phyloP scores from a whole-genome alignment of 805 yeast species.

The Hanseniaspora pseudoguilliermondii region DNA sequence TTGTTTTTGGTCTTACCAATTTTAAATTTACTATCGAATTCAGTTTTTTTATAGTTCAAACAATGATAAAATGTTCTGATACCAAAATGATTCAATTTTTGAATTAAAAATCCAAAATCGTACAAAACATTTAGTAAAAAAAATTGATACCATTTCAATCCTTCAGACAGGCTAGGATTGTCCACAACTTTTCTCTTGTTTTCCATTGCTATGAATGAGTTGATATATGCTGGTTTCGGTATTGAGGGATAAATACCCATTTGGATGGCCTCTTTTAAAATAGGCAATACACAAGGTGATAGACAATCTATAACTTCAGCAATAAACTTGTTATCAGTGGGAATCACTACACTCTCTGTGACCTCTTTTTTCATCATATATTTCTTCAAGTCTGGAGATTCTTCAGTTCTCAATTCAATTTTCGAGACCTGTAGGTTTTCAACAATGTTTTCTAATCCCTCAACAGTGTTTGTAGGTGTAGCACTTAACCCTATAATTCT shows the following conservation, averaged over 20 bases:
- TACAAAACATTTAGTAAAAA: constrained; percentile 50
- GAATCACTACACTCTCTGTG: constrained; percentile 37
- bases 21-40: constrained; percentile 46
- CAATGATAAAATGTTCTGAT: constrained; percentile 60
- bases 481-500: constrained; percentile 84
- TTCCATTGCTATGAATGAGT: constrained; percentile 59
- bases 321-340: constrained; percentile 44
- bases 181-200: constrained; percentile 45
- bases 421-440: constrained; percentile 58
- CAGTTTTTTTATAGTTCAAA: constrained; percentile 44
- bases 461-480: constrained; percentile 82
- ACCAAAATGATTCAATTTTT: constrained; percentile 70
- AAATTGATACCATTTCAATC: constrained; percentile 59
- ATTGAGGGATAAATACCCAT: constrained; percentile 40
- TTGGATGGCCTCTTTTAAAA: constrained; percentile 49
- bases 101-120: constrained; percentile 58
- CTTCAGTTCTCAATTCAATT: constrained; percentile 78
- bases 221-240: constrained; percentile 53
- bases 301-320: constrained; percentile 41
- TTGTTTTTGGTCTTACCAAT: constrained; percentile 53
- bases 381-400: constrained; percentile 61
- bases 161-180: constrained; percentile 49
- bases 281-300: constrained; percentile 55
- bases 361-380: constrained; percentile 62
- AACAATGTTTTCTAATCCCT: constrained; percentile 77